Evolutionary conservation across 1,284 basidiomycete genomes (phyloP).

Genomic region (Cutaneotrichosporon sp.): DNA sequence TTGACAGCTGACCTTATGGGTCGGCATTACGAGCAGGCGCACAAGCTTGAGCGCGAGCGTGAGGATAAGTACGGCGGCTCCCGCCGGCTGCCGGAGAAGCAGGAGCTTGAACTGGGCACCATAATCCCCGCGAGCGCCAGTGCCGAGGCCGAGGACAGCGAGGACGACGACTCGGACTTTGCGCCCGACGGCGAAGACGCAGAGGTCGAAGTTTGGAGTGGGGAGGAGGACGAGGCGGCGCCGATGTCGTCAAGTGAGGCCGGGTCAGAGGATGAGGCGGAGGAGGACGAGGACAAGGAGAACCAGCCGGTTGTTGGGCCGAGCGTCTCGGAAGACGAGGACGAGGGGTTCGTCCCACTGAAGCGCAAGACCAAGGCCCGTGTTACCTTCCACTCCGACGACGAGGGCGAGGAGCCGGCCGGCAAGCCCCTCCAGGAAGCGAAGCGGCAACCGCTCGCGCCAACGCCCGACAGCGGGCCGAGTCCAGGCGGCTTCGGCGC

Average conservation of each 20-base stretch:
- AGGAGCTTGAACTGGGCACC: constrained; percentile 19
- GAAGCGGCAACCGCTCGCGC: background rate
- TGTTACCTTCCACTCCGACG: constrained; percentile 32
- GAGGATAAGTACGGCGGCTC: constrained; percentile 32
- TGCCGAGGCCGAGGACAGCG: constrained; percentile 15
- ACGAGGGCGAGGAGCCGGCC: constrained; percentile 26
- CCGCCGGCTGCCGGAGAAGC: constrained; percentile 30
- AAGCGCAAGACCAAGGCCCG: constrained; percentile 3
- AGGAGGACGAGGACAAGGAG: constrained; percentile 17
- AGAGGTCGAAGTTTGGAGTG: constrained; percentile 21
- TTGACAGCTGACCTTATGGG: background rate
- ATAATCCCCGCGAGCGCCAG: background rate
- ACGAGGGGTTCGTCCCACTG: constrained; percentile 14
- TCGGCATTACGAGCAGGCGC: background rate
- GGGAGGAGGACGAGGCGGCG: constrained; percentile 4
- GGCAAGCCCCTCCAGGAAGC: constrained; percentile 6
- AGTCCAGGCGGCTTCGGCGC: background rate
- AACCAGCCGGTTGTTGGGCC: background rate
- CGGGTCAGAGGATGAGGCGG: constrained; percentile 10
- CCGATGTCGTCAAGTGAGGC: background rate
- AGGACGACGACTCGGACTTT: constrained; percentile 32
- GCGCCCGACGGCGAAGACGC: constrained; percentile 12
- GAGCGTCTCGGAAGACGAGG: constrained; percentile 15
- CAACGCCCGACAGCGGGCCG: too few species aligned
- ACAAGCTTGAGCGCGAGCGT: constrained; percentile 24